These are phyloP conservation scores for Calonectria pteridis DNA, from an alignment of 2,329 filamentous ascomycete species.

Conservation along the genomic window DNA sequence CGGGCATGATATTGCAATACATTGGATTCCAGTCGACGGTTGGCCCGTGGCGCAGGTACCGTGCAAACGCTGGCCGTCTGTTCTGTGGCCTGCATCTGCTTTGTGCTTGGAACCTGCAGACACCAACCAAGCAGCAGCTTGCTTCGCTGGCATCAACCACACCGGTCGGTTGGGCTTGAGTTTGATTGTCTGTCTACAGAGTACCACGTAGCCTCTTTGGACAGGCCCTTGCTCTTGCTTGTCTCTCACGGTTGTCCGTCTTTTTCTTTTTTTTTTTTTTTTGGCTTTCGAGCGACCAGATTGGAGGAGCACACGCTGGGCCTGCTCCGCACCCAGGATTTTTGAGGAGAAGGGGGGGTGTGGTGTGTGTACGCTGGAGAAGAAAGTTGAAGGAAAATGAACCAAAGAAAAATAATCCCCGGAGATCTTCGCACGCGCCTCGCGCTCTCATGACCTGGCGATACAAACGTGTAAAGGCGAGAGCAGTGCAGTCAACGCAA, in stretches of 20 bases:
- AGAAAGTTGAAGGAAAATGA: slow-evolving; percentile 1
- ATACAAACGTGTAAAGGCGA: slow-evolving; percentile 12
- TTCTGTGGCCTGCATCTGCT: background rate
- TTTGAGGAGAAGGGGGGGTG: background rate
- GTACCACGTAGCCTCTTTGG: slow-evolving; percentile 25
- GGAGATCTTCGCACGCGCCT: slow-evolving; percentile 12
- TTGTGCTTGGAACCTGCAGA: slow-evolving; percentile 23
- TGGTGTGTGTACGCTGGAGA: background rate
- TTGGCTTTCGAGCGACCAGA: slow-evolving; percentile 1
- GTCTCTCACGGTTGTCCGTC: background rate
- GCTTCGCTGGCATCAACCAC: slow-evolving; percentile 38
- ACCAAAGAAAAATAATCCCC: background rate
- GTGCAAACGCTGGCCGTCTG: background rate
- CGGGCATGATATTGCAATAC: slow-evolving; percentile 19
- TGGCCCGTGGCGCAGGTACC: background rate
- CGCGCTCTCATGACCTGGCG: slow-evolving; percentile 2
- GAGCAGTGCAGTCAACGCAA: background rate
- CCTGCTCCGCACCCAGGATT: background rate
- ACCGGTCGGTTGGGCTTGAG: slow-evolving; percentile 7
- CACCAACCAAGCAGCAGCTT: slow-evolving; percentile 18
- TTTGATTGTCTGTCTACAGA: slow-evolving; percentile 8
- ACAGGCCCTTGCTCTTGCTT: slow-evolving; percentile 1
- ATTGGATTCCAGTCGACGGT: background rate
- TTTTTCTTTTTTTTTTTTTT: no score
- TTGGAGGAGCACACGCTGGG: slow-evolving; percentile 9